Evolutionary conservation across 768 basidiomycete genomes (phyloP).

Genomic region (Hortiboletus flavorubellus): DNA sequence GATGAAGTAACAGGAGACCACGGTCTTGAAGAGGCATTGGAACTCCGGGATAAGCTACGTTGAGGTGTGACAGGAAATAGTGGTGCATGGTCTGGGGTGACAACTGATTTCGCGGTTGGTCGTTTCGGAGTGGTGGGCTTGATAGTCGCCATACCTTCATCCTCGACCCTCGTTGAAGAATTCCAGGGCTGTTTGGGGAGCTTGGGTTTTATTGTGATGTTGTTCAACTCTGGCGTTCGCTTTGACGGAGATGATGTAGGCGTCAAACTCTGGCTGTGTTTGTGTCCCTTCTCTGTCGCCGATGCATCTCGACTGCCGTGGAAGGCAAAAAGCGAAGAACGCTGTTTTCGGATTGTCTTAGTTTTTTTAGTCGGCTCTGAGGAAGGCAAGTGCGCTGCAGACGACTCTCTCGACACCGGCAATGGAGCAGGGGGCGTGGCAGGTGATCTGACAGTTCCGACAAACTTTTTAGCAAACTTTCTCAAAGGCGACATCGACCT

Average conservation of each 20-base stretch:
- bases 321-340: slow-evolving; percentile 60
- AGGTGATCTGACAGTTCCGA: slow-evolving; percentile 42
- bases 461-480: slow-evolving; percentile 71
- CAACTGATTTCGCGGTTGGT: slow-evolving; percentile 43
- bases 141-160: slow-evolving; percentile 45
- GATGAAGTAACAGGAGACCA: slow-evolving; percentile 78
- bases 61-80: slow-evolving; percentile 50
- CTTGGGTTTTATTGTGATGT: slow-evolving; percentile 40
- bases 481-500: slow-evolving; percentile 79
- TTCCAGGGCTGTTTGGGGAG: slow-evolving; percentile 65
- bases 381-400: slow-evolving; percentile 39
- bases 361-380: slow-evolving; percentile 48
- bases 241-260: slow-evolving; percentile 61
- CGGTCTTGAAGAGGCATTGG: slow-evolving; percentile 74
- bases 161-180: slow-evolving; percentile 70
- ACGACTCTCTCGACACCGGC: slow-evolving; percentile 40
- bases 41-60: slow-evolving; percentile 68
- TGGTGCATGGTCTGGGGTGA: slow-evolving; percentile 40
- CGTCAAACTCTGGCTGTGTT: slow-evolving; percentile 66
- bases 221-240: slow-evolving; percentile 35
- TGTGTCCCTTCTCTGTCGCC: slow-evolving; percentile 62
- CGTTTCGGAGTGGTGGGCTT: slow-evolving; percentile 52
- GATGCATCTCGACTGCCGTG: slow-evolving; percentile 41
- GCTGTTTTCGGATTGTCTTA: slow-evolving; percentile 46
- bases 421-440: slow-evolving; percentile 44